Evolutionary conservation across 257 asterid genomes (phyloP).

Genomic region (Solanum stenotomum): DNA sequence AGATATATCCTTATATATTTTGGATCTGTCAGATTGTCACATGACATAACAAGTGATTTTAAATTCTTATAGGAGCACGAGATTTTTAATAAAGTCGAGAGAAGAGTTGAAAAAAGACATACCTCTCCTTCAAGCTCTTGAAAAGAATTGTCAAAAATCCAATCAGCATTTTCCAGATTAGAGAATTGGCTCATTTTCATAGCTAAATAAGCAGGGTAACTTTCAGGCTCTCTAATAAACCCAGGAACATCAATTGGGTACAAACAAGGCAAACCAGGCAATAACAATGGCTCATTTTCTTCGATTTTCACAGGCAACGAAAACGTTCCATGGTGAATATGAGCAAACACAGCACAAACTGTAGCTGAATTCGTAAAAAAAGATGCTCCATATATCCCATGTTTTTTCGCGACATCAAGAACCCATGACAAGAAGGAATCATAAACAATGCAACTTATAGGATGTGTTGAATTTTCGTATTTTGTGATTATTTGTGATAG

Average conservation of each 20-base stretch:
- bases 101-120: not conserved
- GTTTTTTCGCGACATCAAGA: not conserved
- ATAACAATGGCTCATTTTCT: slow-evolving; percentile 15
- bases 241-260: slow-evolving; percentile 38
- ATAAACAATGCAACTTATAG: slow-evolving; percentile 38
- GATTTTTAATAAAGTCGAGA: too few relatives aligned
- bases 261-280: slow-evolving; percentile 58
- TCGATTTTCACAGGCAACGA: slow-evolving; percentile 13
- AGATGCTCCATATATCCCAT: not conserved
- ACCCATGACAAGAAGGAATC: slow-evolving; percentile 51
- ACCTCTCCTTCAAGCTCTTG: not conserved
- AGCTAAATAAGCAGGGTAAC: slow-evolving; percentile 13
- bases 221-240: slow-evolving; percentile 40
- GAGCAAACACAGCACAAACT: slow-evolving; percentile 44
- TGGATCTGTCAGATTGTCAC: accelerated
- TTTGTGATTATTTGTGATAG: slow-evolving; percentile 23
- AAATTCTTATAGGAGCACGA: too few relatives aligned
- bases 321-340: not conserved
- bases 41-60: not conserved
- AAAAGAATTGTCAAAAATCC: slow-evolving; percentile 8
- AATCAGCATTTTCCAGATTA: not conserved
- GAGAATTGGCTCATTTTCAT: not conserved
- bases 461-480: slow-evolving; percentile 13
- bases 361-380: slow-evolving; percentile 1
- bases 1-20: accelerated